Conservation (phyloP, 495 filamentous ascomycete genomes). For the Penicillium daleae region DNA sequence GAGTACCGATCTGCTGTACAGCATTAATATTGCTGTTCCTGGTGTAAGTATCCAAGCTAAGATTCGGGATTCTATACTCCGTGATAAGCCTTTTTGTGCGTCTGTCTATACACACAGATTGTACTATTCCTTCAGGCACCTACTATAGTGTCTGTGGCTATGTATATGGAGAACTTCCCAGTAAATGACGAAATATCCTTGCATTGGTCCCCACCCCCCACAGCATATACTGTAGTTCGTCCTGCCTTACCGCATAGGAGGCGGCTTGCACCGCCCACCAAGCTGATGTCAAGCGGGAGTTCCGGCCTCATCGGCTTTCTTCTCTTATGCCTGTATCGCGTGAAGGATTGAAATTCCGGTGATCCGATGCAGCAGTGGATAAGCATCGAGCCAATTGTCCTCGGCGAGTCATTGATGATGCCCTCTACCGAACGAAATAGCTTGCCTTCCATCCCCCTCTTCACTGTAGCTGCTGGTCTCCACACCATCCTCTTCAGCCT, state of each 20-base stretch:
- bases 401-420: not conserved
- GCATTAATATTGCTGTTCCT: too few species aligned
- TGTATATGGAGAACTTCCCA: not conserved
- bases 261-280: slow-evolving; percentile 3
- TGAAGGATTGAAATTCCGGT: not conserved
- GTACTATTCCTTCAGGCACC: too few species aligned
- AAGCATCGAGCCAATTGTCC: not conserved
- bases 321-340: not conserved
- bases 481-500: not conserved
- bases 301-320: not conserved
- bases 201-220: not conserved
- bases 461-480: not conserved
- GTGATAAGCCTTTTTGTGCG: not conserved
- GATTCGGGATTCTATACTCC: not conserved
- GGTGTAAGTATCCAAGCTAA: too few species aligned
- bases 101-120: too few species aligned
- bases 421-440: not conserved
- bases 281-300: slow-evolving; percentile 2
- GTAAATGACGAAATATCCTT: not conserved
- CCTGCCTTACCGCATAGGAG: not conserved
- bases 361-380: not conserved
- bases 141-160: too few species aligned
- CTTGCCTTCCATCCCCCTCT: not conserved
- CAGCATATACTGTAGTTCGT: not conserved
- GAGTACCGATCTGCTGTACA: not conserved